Base-by-base conservation (phyloP, 2,329 filamentous ascomycete species). In the Diaporthe citri region DNA sequence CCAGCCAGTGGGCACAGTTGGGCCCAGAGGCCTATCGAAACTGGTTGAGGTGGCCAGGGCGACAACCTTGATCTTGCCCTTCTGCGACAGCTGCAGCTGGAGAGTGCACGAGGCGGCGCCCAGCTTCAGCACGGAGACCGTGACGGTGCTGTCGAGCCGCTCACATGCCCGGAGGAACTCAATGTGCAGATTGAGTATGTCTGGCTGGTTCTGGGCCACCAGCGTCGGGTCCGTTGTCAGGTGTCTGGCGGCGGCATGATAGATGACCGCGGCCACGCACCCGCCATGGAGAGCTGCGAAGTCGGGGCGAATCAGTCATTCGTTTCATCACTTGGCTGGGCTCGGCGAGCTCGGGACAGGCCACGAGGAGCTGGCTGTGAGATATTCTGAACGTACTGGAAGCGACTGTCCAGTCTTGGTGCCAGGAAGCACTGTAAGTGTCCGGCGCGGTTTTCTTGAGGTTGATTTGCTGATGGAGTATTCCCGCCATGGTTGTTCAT, bases 161-260 rank as follows among this genome's bases (percentile, higher is more conserved):
- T 77, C 78, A 67, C 80, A 82, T 0, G 74, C 13, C 4, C 78
- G 77, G 3, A 82, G 77, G 55, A 80, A 82, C 22, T 81, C 78
- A 56, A 81, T 7, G 60, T 82, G 80, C 4, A 82, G 59, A 13
- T 73, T 80, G 1, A 80, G 57, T 5, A 81, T 67, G 46, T 81
- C 77, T 1, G 80, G 78, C 57, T 81, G 80, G 34, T 79, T 77
- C 34, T 36, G 41, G 1, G 48, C 28, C 10, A n/a, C 1, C 1
- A 78, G 74, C 25, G 22, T 25, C 2, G 71, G 69, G 4, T 79
- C 73, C 0, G 73, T 76, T 0, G 22, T 31, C n/a, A 81, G 75
- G 67, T 82, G 78, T 12, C 77, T 79, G 9, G 52, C 48, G 34
- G 77, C 77, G 28, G 78, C 75, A 52, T 74, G 71, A 57, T 81